Percentiles rank a stretch among this genome's conserved stretches.
Conservation (phyloP, 2,329 filamentous ascomycete genomes). For the Claviceps quebecensis region DNA sequence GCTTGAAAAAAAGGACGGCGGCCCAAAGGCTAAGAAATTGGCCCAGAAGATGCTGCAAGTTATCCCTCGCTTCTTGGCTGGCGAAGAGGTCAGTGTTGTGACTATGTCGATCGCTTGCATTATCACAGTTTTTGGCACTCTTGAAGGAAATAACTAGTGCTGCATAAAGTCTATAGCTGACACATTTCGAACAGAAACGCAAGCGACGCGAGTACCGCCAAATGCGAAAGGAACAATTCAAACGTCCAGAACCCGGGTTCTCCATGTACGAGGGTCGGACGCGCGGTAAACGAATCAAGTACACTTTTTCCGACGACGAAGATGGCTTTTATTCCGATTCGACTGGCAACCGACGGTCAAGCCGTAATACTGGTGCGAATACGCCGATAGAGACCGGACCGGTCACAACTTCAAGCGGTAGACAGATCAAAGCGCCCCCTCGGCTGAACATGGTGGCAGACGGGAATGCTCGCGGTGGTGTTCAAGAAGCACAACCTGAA, state of each 20-base stretch:
- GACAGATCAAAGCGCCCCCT: constrained; percentile 60
- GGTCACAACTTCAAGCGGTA: constrained; percentile 68
- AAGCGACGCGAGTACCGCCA: constrained; percentile 84
- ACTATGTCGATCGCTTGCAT: neutral
- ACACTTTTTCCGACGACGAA: constrained; percentile 88
- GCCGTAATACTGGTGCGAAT: constrained; percentile 58
- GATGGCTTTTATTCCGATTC: constrained; percentile 55
- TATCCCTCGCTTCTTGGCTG: constrained; percentile 80
- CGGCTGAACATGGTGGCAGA: constrained; percentile 49
- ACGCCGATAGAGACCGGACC: constrained; percentile 56
- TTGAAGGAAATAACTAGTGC: neutral
- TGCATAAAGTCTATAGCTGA: constrained; percentile 6
- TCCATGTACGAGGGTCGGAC: constrained; percentile 94
- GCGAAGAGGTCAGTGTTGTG: constrained; percentile 57
- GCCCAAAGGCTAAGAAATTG: constrained; percentile 65
- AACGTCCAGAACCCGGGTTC: constrained; percentile 74
- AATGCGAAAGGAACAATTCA: constrained; percentile 73
- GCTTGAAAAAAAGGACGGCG: constrained; percentile 62
- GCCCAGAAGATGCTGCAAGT: constrained; percentile 65
- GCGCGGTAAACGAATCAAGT: constrained; percentile 88
- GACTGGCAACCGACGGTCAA: constrained; percentile 46
- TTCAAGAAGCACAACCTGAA: constrained; percentile 30
- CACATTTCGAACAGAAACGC: constrained; percentile 53
- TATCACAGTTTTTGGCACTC: no score
- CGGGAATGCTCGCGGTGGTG: constrained; percentile 32